Percentiles rank a stretch among this genome's conserved stretches.
These are phyloP conservation scores for Trichoderma atroviride DNA, from an alignment of 2,329 filamentous ascomycete genomes.

Conservation along the genomic window DNA sequence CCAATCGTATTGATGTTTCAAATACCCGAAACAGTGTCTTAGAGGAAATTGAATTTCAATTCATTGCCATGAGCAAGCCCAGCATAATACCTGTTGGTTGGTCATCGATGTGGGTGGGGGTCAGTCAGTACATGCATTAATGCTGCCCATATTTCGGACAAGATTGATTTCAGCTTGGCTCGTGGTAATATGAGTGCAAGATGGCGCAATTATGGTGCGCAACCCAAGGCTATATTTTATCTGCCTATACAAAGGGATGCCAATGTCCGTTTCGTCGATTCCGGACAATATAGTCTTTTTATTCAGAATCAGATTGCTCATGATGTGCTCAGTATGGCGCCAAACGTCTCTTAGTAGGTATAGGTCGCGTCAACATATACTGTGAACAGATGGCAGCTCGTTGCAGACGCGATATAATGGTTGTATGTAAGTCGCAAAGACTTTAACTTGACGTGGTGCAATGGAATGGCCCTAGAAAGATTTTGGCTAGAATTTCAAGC, in stretches of 20 bases:
- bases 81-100: not conserved
- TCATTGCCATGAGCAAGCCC: not conserved
- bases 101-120: not conserved
- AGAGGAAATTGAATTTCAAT: not conserved
- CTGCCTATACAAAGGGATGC: not conserved
- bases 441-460: not conserved
- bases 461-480: not conserved
- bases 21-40: slow-evolving; percentile 15
- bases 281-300: not conserved
- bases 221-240: not conserved
- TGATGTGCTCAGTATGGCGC: not conserved
- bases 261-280: not conserved
- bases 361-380: not conserved
- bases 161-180: not conserved
- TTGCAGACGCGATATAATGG: not conserved
- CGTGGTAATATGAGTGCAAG: not conserved
- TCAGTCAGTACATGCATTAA: not conserved
- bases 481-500: not conserved
- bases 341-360: not conserved
- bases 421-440: not conserved
- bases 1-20: not conserved
- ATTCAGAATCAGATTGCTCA: not conserved
- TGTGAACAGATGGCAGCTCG: not conserved
- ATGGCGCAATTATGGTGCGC: not conserved
- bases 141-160: not conserved